Evolutionary conservation across 2,329 filamentous ascomycete genomes (phyloP), one percentile per base, ranked within the genome.

Genomic region (Alternaria infectoria): DNA sequence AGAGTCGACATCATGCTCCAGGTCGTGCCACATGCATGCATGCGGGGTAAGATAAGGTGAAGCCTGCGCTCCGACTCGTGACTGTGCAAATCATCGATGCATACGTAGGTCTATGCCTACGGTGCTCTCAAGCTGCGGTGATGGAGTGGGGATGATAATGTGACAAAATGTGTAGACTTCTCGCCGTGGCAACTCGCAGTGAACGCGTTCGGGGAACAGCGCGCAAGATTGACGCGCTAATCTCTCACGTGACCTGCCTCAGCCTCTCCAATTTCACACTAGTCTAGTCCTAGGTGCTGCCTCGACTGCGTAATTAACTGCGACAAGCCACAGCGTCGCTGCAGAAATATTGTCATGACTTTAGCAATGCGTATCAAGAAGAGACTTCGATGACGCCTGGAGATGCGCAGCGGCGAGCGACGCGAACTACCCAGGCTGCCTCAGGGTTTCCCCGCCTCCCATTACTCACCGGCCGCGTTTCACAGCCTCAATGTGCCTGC

Each of bases 401-500:
- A 40, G 36, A n/a, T 19, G 12, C 15, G n/a, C 26, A 32, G 47
- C 49, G 7, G 49, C 49, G 28, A 32, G 12, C 12, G 30, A 32
- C 47, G 28, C 26, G 49, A 32, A 32, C 49, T 13, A 23, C 13
- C 49, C 21, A 55, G 30, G 23, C 10, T 55, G 36, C 36, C 36
- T 44, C n/a, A 30, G 54, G 54, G 13, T 28, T 56, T 56, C 44
- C 54, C 44, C 54, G 26, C 54, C n/a, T 46, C 9, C 25, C 54
- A 26, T 21, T 28, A 17, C 30, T 55, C 43, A 62, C 59, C 59
- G 59, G 61, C 52, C 50, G 28, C 46, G 44, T 30, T 50, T 43
- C 54, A 45, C 46, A 62, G 61, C 60, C 54, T 68, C 58, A 47
- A 68, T 52, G 57, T 52, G 54, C 59, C 57, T 64, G 51, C 67